These are phyloP conservation scores for Paraphoma sp. DNA, from an alignment of 2,329 filamentous ascomycete genomes.

Conservation along the genomic window DNA sequence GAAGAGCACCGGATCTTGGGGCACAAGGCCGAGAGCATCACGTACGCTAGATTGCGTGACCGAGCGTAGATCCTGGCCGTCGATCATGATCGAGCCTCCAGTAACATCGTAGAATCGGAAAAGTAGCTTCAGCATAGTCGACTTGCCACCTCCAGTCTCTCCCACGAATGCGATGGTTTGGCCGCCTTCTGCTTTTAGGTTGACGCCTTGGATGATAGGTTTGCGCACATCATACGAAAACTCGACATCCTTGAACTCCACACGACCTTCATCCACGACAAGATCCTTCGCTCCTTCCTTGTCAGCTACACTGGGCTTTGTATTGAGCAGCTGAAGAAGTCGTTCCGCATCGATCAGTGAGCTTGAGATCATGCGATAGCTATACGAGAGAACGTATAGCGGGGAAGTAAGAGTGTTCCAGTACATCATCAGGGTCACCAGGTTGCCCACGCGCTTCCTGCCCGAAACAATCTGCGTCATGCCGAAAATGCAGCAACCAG, in stretches of 20 bases:
- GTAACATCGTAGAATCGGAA: constrained; percentile 67
- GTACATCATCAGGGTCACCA: constrained; percentile 70
- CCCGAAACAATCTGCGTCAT: constrained; percentile 60
- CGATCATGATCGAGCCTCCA: constrained; percentile 61
- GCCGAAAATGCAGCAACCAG: constrained; percentile 59
- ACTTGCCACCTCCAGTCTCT: constrained; percentile 69
- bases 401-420: constrained; percentile 61
- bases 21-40: constrained; percentile 67
- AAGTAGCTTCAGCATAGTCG: constrained; percentile 66
- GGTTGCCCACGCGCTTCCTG: constrained; percentile 62
- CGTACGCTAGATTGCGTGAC: constrained; percentile 65
- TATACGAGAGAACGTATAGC: constrained; percentile 58
- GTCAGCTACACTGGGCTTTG: constrained; percentile 63
- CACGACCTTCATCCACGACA: constrained; percentile 54
- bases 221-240: constrained; percentile 65
- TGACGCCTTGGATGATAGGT: constrained; percentile 58
- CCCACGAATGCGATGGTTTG: constrained; percentile 67
- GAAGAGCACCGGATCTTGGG: constrained; percentile 70
- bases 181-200: constrained; percentile 58
- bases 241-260: constrained; percentile 61
- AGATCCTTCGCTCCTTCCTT: constrained; percentile 47
- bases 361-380: constrained; percentile 56
- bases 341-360: constrained; percentile 71
- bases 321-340: constrained; percentile 63
- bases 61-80: constrained; percentile 66